Evolutionary conservation across 2,329 filamentous ascomycete genomes (phyloP).

Genomic region (Rhynchosporium agropyri): DNA sequence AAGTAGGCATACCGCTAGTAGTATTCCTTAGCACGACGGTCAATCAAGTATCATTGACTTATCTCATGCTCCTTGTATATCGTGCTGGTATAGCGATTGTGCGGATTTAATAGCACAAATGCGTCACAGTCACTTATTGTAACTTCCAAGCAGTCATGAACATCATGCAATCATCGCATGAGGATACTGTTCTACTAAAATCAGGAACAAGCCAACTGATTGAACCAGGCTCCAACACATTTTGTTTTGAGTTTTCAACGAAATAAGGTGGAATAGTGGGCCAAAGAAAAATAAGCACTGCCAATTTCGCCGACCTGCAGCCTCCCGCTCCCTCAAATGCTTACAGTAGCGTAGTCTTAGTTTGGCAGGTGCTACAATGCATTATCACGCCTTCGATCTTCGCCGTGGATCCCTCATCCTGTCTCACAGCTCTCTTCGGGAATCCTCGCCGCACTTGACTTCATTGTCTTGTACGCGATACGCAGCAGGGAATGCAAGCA

Average conservation of each 20-base stretch:
- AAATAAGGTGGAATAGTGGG: not conserved
- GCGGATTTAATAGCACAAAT: too few relatives aligned
- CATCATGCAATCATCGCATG: too few relatives aligned
- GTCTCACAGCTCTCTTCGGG: not conserved
- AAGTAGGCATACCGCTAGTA: too few relatives aligned
- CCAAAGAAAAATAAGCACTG: not conserved
- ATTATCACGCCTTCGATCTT: conserved; percentile 4
- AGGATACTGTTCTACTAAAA: too few relatives aligned
- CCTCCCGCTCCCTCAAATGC: conserved; percentile 5
- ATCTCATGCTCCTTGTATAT: not conserved
- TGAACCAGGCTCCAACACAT: too few relatives aligned
- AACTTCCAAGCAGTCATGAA: too few relatives aligned
- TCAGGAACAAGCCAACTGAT: too few relatives aligned
- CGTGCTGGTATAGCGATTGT: too few relatives aligned
- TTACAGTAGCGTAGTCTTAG: not conserved
- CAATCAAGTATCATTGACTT: not conserved
- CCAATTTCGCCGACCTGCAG: conserved; percentile 8
- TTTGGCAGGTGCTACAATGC: not conserved
- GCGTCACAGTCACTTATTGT: too few relatives aligned
- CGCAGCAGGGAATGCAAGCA: too few relatives aligned
- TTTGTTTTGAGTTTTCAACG: too few relatives aligned
- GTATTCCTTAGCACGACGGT: too few relatives aligned
- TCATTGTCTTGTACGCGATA: not conserved
- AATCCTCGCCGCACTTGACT: not conserved
- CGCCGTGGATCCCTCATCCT: not conserved